A percentile compares a stretch with the other conserved stretches of the same genome.
Conservation (phyloP, 148 eudicot species). For the Gaultheria prostrata region DNA sequence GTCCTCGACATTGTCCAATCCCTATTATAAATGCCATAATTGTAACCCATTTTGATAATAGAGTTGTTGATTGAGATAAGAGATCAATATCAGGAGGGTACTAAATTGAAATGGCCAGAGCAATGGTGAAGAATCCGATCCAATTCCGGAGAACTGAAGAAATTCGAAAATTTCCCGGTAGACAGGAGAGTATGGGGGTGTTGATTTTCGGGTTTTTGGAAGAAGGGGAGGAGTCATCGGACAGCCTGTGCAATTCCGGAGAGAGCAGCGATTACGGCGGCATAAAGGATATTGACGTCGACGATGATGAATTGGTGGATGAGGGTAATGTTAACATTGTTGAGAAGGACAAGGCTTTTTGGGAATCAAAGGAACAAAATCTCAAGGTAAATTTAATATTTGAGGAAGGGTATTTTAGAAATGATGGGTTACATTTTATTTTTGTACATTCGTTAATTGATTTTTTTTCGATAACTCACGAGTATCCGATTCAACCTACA, state of each 20-base stretch:
- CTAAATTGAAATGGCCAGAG: conserved; percentile 10
- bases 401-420: background rate
- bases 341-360: conserved; percentile 28
- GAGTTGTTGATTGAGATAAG: no score
- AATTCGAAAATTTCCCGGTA: background rate
- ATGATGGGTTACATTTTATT: background rate
- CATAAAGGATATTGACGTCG: background rate
- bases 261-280: background rate
- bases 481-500: background rate
- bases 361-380: conserved; percentile 27
- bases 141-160: background rate
- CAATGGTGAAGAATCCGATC: background rate
- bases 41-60: no score
- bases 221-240: conserved; percentile 14
- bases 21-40: conserved; percentile 12
- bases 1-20: no score
- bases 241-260: background rate
- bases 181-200: conserved; percentile 12
- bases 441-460: background rate
- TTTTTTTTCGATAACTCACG: no score
- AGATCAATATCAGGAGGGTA: background rate
- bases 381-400: conserved; percentile 22
- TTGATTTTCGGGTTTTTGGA: conserved; percentile 34
- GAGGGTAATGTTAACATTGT: conserved; percentile 5
- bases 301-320: conserved; percentile 12